Conservation (phyloP, 2,329 filamentous ascomycete species). For the Rutstroemia sp. region DNA sequence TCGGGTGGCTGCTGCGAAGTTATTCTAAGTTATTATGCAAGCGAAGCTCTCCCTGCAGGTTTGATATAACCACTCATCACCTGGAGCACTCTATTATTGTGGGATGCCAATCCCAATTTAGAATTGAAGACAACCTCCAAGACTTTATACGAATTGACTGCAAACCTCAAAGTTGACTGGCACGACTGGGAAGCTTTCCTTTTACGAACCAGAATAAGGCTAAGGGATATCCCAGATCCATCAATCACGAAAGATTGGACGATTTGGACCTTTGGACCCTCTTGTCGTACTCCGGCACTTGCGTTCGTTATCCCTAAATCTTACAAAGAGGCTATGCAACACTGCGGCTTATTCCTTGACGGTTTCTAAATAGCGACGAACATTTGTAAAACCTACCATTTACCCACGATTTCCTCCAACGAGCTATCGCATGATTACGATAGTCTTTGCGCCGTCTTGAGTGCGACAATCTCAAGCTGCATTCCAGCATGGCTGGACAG, state of each 20-base stretch:
- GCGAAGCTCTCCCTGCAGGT: background rate
- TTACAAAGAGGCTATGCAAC: constrained; percentile 17
- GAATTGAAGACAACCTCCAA: constrained; percentile 2
- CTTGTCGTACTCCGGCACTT: background rate
- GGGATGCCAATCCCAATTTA: constrained; percentile 8
- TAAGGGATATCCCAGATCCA: background rate
- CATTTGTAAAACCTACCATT: background rate
- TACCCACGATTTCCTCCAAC: background rate
- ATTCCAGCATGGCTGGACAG: constrained; percentile 52
- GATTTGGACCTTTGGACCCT: background rate
- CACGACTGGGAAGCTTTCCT: background rate
- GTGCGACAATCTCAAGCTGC: constrained; percentile 23
- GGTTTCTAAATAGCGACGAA: background rate
- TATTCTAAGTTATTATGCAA: background rate
- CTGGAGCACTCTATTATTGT: background rate
- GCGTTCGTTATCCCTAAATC: background rate
- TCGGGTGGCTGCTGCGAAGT: constrained; percentile 1
- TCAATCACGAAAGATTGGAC: background rate
- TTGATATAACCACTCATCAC: background rate
- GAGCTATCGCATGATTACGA: constrained; percentile 14
- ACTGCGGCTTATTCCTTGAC: background rate
- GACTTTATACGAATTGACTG: constrained; percentile 6
- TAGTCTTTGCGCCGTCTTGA: constrained; percentile 17
- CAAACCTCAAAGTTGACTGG: background rate
- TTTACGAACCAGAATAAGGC: background rate